Evolutionary conservation across 257 asterid genomes (phyloP), one percentile per base, ranked within the genome.

Genomic region (Nicotiana undulata): DNA sequence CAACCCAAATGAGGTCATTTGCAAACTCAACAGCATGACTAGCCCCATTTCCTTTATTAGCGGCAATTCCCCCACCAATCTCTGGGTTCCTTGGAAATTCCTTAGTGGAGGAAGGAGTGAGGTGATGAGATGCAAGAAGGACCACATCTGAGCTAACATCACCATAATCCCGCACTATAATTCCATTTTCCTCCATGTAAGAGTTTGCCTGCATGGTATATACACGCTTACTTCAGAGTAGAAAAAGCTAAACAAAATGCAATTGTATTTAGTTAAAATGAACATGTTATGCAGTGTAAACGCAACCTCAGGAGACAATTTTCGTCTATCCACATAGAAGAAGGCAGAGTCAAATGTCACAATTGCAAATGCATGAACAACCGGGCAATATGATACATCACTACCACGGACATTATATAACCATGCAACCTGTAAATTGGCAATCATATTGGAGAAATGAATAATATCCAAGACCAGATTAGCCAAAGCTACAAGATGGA

Each of bases 281-380:
- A 44, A 44, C n/a, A 37, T 55, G 32, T 46, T 76, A 49, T 61
- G 83, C 79, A 22, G 37, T 67, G 58, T 52, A 84, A 66, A 68
- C 9, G 55, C 81, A 84, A 95, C 99, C 99, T 95, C 95, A 64
- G 95, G 75, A 60, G 97, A 87, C 80, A 93, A 49, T 86, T 95
- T 95, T 85, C 83, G 86, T 81, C 83, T 87, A 89, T 93, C 98
- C 81, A 92, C 99, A 81, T 95, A 95, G 74, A 95, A 87, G 88
- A 92, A 95, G 82, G 99, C 96, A n/a, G 95, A 88, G 58, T 84
- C 76, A 61, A 80, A 82, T 10, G 99, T 95, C 75, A 94, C 96
- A 68, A 92, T 89, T 61, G 97, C 99, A 90, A 87, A 95, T 53
- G 99, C 93, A 86, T 95, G 97, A 86, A 90, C 97, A 82, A 95